These are phyloP conservation scores for Rosa hybrid DNA, from an alignment of 331 rosid genomes.

Conservation along the genomic window DNA sequence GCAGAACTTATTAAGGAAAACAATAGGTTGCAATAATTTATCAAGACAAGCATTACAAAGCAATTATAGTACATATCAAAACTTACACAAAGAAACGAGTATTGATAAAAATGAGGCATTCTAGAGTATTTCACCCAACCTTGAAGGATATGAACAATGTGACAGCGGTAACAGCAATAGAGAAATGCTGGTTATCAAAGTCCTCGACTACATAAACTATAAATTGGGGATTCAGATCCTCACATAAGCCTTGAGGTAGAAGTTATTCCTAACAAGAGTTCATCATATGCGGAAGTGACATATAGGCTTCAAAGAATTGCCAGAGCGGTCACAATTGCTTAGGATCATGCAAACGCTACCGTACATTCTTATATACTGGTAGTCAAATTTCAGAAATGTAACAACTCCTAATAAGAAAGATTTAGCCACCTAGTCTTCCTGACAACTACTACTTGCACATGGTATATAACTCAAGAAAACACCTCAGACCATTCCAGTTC, in stretches of 20 bases:
- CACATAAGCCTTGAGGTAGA: background rate
- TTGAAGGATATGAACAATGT: background rate
- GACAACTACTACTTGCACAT: background rate
- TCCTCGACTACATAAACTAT: background rate
- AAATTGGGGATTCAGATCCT: slow-evolving; percentile 1
- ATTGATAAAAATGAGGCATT: background rate
- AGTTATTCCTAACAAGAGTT: background rate
- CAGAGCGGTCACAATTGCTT: background rate
- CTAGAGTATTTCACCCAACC: background rate
- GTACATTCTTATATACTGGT: background rate
- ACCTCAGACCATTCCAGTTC: background rate
- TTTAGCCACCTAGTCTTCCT: background rate
- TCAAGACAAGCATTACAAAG: background rate
- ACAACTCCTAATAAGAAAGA: background rate
- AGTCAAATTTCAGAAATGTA: background rate
- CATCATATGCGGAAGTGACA: background rate
- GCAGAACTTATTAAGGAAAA: background rate
- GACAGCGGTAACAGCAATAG: background rate
- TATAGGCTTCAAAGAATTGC: background rate
- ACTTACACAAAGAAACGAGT: background rate
- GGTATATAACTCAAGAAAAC: background rate
- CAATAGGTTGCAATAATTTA: background rate
- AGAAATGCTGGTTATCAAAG: background rate
- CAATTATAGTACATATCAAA: background rate
- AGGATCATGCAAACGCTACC: background rate